Percentiles rank a stretch among this genome's conserved stretches.
Conservation (phyloP, 176 grass and related monocot species). For the Thalia dealbata region DNA sequence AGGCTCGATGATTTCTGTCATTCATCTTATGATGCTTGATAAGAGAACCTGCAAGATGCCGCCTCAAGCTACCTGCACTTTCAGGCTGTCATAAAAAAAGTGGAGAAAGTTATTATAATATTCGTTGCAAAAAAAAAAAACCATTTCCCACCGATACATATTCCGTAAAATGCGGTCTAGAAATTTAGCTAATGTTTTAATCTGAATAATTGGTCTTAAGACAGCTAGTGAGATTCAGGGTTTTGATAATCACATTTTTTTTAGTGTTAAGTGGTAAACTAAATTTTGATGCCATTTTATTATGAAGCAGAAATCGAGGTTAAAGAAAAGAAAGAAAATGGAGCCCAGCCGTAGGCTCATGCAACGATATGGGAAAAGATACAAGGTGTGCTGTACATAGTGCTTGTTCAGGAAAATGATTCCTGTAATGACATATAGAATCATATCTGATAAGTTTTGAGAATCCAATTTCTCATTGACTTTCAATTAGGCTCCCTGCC, state of each 20-base stretch:
- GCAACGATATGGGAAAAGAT: not conserved
- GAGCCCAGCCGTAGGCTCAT: not conserved
- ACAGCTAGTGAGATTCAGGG: not conserved
- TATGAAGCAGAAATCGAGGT: not conserved
- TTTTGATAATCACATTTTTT: too few species aligned
- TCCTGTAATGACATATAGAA: not conserved
- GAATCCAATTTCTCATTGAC: too few species aligned
- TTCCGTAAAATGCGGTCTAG: not conserved
- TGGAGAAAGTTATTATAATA: not conserved
- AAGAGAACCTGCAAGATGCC: constrained; percentile 35
- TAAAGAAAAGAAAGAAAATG: not conserved
- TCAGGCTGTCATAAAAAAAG: constrained; percentile 30
- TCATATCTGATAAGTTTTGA: not conserved
- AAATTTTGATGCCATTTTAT: not conserved
- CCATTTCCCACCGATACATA: not conserved
- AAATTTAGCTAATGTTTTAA: not conserved
- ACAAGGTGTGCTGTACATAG: not conserved
- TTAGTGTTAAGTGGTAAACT: not conserved
- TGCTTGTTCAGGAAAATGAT: not conserved
- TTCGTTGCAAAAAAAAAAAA: not conserved
- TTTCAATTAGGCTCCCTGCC: too few species aligned
- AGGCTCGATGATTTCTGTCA: constrained; percentile 33
- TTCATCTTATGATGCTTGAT: constrained; percentile 53
- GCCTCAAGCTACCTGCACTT: constrained; percentile 49
- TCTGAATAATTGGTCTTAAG: not conserved